phyloP scores from a whole-genome alignment of 257 asterid species.

The Penstemon eatonii region DNA sequence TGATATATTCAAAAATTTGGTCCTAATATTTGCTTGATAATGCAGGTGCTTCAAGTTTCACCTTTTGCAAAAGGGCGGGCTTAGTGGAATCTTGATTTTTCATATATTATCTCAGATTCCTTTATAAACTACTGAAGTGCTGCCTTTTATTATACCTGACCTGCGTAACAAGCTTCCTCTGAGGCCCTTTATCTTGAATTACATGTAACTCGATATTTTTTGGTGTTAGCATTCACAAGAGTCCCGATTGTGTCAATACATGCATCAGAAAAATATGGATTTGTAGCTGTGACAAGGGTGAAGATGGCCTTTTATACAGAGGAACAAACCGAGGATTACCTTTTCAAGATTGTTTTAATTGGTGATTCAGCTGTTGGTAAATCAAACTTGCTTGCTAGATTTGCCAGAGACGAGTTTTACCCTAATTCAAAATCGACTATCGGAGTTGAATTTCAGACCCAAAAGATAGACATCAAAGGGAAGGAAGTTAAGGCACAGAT shows the following conservation, averaged over 20 bases:
- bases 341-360: constrained; percentile 71
- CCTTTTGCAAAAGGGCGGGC: constrained; percentile 18
- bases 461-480: constrained; percentile 78
- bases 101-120: constrained; percentile 27
- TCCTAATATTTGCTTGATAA: constrained; percentile 29
- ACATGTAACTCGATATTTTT: constrained; percentile 11
- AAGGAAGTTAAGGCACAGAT: constrained; percentile 94
- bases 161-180: constrained; percentile 43
- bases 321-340: constrained; percentile 78
- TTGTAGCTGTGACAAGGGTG: constrained; percentile 34
- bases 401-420: constrained; percentile 90
- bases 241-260: constrained; percentile 20
- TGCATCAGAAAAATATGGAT: constrained; percentile 37
- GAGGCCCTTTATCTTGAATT: constrained; percentile 19
- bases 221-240: constrained; percentile 15
- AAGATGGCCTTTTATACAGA: constrained; percentile 61
- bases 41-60: constrained; percentile 41
- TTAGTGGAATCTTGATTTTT: constrained; percentile 20
- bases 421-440: constrained; percentile 90
- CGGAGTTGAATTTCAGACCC: constrained; percentile 98
- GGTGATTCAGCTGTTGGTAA: constrained; percentile 99
- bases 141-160: constrained; percentile 31
- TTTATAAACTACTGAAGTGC: constrained; percentile 28
- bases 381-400: constrained; percentile 92
- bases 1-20: constrained; percentile 12